Conservation (phyloP, 306 rosid genomes). For the Pyrus betulifolia region DNA sequence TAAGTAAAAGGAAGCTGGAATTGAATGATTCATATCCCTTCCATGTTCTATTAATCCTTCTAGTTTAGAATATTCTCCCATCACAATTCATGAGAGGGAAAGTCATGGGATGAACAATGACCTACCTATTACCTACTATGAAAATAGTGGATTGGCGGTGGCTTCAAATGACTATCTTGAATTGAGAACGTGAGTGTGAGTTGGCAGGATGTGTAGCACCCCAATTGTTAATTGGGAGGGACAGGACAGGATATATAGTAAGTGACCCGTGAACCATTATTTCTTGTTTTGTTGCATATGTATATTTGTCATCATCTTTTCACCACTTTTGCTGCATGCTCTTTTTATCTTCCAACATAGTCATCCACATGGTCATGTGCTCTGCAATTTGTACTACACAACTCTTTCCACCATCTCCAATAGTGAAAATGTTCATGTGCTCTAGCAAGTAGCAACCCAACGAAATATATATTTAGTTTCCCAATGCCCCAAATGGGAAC, state of each 20-base stretch:
- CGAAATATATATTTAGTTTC: neutral
- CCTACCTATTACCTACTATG: neutral
- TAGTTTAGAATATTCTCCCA: neutral
- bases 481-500: neutral
- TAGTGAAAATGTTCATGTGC: neutral
- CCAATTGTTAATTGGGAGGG: conserved; percentile 9
- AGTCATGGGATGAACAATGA: neutral
- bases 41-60: too few relatives aligned
- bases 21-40: too few relatives aligned
- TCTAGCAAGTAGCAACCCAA: neutral
- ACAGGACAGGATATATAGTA: conserved; percentile 10
- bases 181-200: neutral
- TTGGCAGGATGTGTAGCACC: conserved; percentile 22
- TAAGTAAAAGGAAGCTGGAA: too few relatives aligned
- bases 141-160: neutral
- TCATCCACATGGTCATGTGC: neutral
- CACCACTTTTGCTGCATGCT: conserved; percentile 18
- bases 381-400: neutral
- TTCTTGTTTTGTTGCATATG: neutral
- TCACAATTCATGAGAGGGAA: neutral
- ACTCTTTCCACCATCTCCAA: neutral
- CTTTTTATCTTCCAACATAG: conserved; percentile 3
- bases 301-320: conserved; percentile 47
- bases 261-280: conserved; percentile 65
- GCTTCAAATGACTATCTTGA: too few relatives aligned